These are phyloP conservation scores for Mortierella sp. DNA, from an alignment of 371 early-diverging fungal genomes.

Conservation along the genomic window DNA sequence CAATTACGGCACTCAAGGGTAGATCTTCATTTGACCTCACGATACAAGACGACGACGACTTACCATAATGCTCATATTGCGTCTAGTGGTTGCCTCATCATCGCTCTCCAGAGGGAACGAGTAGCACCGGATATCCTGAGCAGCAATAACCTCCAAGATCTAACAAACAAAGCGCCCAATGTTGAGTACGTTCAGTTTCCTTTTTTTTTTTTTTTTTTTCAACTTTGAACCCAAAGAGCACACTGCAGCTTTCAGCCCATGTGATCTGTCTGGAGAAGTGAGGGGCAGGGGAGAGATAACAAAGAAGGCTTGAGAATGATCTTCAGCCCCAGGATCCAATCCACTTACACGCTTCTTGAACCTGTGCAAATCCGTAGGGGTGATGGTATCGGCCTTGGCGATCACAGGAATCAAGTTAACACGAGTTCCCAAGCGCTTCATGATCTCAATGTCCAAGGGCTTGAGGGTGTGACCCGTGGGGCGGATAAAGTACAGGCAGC, in stretches of 20 bases:
- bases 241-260: no score
- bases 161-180: constrained; percentile 21
- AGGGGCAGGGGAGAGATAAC: no score
- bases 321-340: no score
- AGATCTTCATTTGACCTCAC: no score
- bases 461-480: constrained; percentile 90
- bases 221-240: no score
- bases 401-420: constrained; percentile 95
- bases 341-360: constrained; percentile 85
- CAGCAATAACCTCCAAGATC: constrained; percentile 83
- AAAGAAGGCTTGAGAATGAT: background rate
- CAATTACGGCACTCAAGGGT: background rate
- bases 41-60: no score
- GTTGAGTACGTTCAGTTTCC: background rate
- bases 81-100: constrained; percentile 81
- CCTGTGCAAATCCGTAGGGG: constrained; percentile 79
- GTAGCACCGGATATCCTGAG: constrained; percentile 85
- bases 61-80: constrained; percentile 87
- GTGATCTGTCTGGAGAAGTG: no score
- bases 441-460: constrained; percentile 88
- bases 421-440: constrained; percentile 86
- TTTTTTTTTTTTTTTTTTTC: background rate
- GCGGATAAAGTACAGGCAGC: constrained; percentile 87
- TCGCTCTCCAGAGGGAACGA: constrained; percentile 90
- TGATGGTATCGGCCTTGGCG: constrained; percentile 94